Base-by-base conservation (phyloP, 2,329 filamentous ascomycete species). In the Dactylellina haptotyla region DNA sequence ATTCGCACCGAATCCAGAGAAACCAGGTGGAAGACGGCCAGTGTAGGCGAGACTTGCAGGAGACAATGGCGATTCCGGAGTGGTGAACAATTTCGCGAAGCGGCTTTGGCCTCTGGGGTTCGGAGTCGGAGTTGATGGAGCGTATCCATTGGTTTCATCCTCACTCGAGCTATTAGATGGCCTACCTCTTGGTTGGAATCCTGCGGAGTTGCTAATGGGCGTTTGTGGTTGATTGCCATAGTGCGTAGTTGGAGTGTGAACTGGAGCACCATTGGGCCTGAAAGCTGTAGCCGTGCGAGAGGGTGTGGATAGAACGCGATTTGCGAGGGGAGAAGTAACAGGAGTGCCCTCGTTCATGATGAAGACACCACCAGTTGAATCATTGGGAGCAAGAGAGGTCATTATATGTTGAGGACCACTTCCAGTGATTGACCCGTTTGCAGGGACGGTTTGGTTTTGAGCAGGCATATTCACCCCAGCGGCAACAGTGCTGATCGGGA, bases 1-100 rank as follows among this genome's bases (percentile, higher is more conserved):
- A n/a, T n/a, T n/a, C n/a, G n/a, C n/a, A n/a, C n/a, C n/a, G n/a
- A n/a, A n/a, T n/a, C n/a, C n/a, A n/a, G n/a, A n/a, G 16, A 66
- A 66, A 3, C 45, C 62, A n/a, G 62, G 51, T 30, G 51, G 62
- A 1, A 34, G n/a, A n/a, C n/a, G 51, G 14, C 51, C 30, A 26
- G 16, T 54, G 50, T 16, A 53, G 10, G 50, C 45, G 12, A 63
- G 25, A 43, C 58, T 25, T 18, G 58, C 58, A 1, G 58, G 58
- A 3, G 46, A 63, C 3, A 63, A 34, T 30, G 58, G 58, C 6
- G 58, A 63, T 6, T 28, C 43, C n/a, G 50, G 45, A 20, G 46
- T 20, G 39, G 4, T 23, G 34, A 53, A 50, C 16, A 28, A 39
- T n/a, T 25, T 4, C 18, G 41, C 28, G 28, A 16, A 5, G 32